A percentile compares a stretch with the other conserved stretches of the same genome.
Evolutionary conservation across 2,329 filamentous ascomycete genomes (phyloP).

Genomic region (Byssothecium circinans): DNA sequence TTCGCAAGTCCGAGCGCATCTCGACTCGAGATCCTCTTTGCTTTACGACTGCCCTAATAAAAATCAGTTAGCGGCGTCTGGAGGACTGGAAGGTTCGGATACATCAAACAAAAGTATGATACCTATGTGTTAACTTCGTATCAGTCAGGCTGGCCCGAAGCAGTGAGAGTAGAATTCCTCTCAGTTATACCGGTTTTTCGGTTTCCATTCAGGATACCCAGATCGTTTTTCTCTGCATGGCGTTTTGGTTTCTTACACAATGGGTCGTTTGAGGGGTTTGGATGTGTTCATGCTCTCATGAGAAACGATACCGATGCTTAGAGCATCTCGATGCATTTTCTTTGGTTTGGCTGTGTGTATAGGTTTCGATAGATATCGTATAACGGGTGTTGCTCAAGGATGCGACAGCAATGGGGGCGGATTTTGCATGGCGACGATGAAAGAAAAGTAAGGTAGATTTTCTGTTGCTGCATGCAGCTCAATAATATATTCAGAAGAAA

Average conservation of each 20-base stretch:
- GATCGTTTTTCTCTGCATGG: background rate
- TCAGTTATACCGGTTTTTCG: background rate
- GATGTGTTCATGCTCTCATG: background rate
- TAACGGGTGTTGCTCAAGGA: too few species aligned
- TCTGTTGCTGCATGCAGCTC: too few species aligned
- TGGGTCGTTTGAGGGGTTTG: background rate
- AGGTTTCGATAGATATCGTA: too few species aligned
- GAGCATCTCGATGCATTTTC: background rate
- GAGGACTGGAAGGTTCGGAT: background rate
- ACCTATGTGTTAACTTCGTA: background rate
- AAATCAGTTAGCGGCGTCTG: background rate
- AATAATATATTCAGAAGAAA: too few species aligned
- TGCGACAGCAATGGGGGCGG: too few species aligned
- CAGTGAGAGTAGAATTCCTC: constrained; percentile 8
- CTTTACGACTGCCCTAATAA: too few species aligned
- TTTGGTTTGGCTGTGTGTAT: background rate
- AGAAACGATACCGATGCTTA: background rate
- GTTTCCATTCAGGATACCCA: constrained; percentile 10
- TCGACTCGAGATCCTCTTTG: too few species aligned
- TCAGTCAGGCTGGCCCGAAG: constrained; percentile 8
- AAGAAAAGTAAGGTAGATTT: too few species aligned
- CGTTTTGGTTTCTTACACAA: background rate
- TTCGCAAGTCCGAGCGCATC: background rate
- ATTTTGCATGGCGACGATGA: too few species aligned
- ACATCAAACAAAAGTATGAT: background rate